These are phyloP conservation scores for Hericium erinaceus DNA, from an alignment of 768 basidiomycete genomes.

Conservation along the genomic window DNA sequence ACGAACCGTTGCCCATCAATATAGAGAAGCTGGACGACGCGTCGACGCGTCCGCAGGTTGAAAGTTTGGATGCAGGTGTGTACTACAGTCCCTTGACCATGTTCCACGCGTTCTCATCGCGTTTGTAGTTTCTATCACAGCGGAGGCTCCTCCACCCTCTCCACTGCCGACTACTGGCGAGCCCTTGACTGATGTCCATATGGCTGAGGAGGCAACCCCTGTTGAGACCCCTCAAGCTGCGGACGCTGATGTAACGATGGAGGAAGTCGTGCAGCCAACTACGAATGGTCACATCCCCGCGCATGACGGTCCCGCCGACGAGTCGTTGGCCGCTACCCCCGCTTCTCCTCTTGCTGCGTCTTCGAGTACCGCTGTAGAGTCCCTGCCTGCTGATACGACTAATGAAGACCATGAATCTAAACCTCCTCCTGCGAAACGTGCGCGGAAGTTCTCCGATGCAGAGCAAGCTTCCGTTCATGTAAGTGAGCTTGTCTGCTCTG, in stretches of 20 bases:
- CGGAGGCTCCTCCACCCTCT: conserved; percentile 11
- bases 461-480: conserved; percentile 72
- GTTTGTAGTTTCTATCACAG: conserved; percentile 12
- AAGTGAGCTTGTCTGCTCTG: conserved; percentile 35
- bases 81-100: conserved; percentile 12
- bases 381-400: conserved; percentile 15
- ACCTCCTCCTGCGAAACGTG: conserved; percentile 78
- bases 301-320: conserved; percentile 6
- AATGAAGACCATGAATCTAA: conserved; percentile 44
- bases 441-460: conserved; percentile 66
- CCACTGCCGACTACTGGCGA: conserved; percentile 37
- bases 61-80: conserved; percentile 43
- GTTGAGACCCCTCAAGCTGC: conserved; percentile 1
- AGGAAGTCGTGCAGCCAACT: conserved; percentile 9
- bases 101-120: not conserved
- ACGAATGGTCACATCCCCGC: conserved; percentile 15
- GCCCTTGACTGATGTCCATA: conserved; percentile 44
- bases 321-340: conserved; percentile 16
- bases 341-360: conserved; percentile 21
- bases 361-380: conserved; percentile 24
- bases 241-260: not conserved
- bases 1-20: conserved; percentile 48
- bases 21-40: conserved; percentile 32
- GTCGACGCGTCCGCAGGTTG: conserved; percentile 36
- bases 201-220: conserved; percentile 33